Percentiles rank a stretch among this genome's conserved stretches.
Evolutionary conservation across 768 basidiomycete genomes (phyloP).

Genomic region (Albatrellus ellisii): DNA sequence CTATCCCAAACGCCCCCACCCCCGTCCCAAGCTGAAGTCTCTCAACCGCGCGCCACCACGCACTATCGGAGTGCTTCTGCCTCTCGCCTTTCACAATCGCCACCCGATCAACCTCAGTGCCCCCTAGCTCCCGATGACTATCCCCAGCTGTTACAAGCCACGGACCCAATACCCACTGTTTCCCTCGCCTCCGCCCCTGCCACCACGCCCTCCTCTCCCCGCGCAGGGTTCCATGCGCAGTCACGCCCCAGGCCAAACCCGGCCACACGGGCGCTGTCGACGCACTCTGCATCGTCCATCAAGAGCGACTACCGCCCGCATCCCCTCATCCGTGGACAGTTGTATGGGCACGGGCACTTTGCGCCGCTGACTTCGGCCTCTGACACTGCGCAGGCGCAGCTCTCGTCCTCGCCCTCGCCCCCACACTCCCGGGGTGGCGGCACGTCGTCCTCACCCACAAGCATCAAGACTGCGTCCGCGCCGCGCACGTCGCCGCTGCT

Average conservation of each 20-base stretch:
- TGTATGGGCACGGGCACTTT: conserved; percentile 39
- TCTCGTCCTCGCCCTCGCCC: conserved; percentile 24
- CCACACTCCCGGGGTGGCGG: conserved; percentile 12
- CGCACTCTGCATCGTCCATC: conserved; percentile 32
- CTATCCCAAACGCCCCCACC: too few species aligned
- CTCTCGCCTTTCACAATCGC: background rate
- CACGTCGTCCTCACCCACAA: conserved; percentile 23
- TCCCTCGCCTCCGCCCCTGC: background rate
- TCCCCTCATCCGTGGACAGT: conserved; percentile 65
- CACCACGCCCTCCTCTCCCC: background rate
- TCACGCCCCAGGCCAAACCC: conserved; percentile 15
- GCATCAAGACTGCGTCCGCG: conserved; percentile 24
- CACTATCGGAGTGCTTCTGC: conserved; percentile 3
- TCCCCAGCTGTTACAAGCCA: background rate
- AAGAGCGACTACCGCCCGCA: conserved; percentile 42
- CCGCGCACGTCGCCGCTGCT: conserved; percentile 15
- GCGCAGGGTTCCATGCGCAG: conserved; percentile 7
- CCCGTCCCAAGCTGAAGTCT: background rate
- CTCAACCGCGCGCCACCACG: conserved; percentile 7
- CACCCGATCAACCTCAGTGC: background rate
- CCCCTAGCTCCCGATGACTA: background rate
- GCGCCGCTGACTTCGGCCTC: conserved; percentile 50
- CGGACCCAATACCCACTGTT: background rate
- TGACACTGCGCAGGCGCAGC: conserved; percentile 30
- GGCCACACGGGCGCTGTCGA: conserved; percentile 47